phyloP scores from a whole-genome alignment of 2,329 filamentous ascomycete species.

The Phialophora chinensis region DNA sequence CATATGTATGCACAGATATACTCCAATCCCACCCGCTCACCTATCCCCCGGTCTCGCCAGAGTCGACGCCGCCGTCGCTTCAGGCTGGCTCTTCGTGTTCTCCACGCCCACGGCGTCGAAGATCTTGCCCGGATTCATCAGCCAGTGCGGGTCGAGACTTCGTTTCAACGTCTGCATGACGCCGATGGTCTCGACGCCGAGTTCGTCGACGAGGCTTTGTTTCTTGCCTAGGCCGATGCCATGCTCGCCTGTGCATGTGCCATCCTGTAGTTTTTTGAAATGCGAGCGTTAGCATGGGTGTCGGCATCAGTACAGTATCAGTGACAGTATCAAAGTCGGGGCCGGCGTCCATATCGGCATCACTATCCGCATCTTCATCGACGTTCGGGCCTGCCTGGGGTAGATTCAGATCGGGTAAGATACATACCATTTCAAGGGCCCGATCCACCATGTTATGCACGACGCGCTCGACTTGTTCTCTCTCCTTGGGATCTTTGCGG shows the following conservation, averaged over 20 bases:
- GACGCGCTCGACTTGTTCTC: constrained; percentile 75
- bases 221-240: constrained; percentile 88
- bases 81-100: constrained; percentile 13
- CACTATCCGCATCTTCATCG: too few species aligned
- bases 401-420: constrained; percentile 56
- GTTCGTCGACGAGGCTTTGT: constrained; percentile 75
- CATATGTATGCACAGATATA: not conserved
- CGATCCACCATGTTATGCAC: constrained; percentile 89
- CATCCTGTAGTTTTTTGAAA: constrained; percentile 43
- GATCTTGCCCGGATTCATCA: constrained; percentile 92
- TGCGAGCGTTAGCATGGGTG: constrained; percentile 52
- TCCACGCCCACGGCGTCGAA: constrained; percentile 64
- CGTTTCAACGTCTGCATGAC: constrained; percentile 85
- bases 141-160: constrained; percentile 83
- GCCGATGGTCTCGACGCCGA: constrained; percentile 78
- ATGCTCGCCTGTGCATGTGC: constrained; percentile 68
- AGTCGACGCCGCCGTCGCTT: constrained; percentile 35
- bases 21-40: not conserved
- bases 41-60: constrained; percentile 27
- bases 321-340: not conserved
- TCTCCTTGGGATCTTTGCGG: constrained; percentile 69
- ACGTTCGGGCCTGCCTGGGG: not conserved
- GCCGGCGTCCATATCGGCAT: not conserved
- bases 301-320: not conserved
- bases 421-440: constrained; percentile 93